These are phyloP conservation scores for Helicocarpus griseus DNA, from an alignment of 2,329 filamentous ascomycete genomes.

Conservation along the genomic window DNA sequence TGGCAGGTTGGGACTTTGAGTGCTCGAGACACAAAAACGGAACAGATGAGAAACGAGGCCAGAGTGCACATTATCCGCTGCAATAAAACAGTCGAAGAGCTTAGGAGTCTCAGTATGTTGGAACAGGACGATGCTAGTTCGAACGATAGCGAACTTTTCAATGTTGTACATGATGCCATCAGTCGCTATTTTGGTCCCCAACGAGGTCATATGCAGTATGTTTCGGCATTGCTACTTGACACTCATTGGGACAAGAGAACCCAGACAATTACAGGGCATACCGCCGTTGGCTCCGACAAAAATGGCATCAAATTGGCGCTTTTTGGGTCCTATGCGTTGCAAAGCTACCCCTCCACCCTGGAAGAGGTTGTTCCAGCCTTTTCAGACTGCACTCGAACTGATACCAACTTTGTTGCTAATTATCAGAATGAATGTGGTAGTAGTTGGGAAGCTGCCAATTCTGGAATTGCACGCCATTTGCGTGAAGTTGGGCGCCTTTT, in stretches of 20 bases:
- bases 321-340: constrained; percentile 84
- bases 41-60: constrained; percentile 78
- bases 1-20: constrained; percentile 81
- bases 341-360: constrained; percentile 80
- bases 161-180: constrained; percentile 68
- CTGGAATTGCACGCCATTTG: constrained; percentile 85
- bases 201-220: constrained; percentile 74
- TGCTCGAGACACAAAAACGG: constrained; percentile 58
- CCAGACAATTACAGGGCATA: constrained; percentile 67
- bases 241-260: constrained; percentile 70
- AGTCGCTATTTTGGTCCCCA: constrained; percentile 64
- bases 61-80: constrained; percentile 77
- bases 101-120: constrained; percentile 65
- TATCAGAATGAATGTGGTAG: constrained; percentile 80
- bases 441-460: constrained; percentile 90
- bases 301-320: constrained; percentile 74
- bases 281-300: constrained; percentile 64
- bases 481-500: constrained; percentile 87
- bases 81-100: constrained; percentile 74
- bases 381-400: constrained; percentile 79
- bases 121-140: constrained; percentile 65
- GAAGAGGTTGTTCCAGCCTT: constrained; percentile 88
- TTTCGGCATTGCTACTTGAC: constrained; percentile 79
- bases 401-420: constrained; percentile 70
- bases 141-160: constrained; percentile 64